These are phyloP conservation scores for Fragaria nilgerrensis DNA, from an alignment of 306 rosid genomes.

Conservation along the genomic window DNA sequence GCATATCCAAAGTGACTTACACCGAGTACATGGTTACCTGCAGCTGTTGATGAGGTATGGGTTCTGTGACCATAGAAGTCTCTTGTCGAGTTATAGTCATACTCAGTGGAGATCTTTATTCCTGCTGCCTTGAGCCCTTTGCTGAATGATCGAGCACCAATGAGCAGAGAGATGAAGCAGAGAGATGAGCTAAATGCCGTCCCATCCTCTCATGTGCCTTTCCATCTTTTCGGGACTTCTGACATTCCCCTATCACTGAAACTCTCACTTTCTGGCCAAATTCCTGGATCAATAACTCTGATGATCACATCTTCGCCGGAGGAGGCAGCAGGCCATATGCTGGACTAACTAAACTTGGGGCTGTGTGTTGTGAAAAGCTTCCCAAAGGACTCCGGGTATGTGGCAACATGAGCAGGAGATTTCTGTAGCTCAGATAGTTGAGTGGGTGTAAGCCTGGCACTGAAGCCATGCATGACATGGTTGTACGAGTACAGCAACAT, in stretches of 20 bases:
- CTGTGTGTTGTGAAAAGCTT: slow-evolving; percentile 12
- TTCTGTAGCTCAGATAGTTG: neutral
- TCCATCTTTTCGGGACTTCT: slow-evolving; percentile 21
- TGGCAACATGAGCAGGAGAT: slow-evolving; percentile 11
- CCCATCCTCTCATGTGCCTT: slow-evolving; percentile 18
- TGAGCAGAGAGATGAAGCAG: too few species aligned
- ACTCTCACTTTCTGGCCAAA: slow-evolving; percentile 38
- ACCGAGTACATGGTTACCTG: slow-evolving; percentile 9
- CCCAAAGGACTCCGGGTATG: neutral
- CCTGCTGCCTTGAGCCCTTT: neutral
- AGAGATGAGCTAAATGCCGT: slow-evolving; percentile 16
- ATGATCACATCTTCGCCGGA: slow-evolving; percentile 17
- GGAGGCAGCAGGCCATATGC: slow-evolving; percentile 29
- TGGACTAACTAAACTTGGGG: neutral
- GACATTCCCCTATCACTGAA: slow-evolving; percentile 24
- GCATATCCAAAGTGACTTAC: slow-evolving; percentile 22
- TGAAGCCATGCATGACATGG: slow-evolving; percentile 26
- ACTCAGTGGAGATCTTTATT: neutral
- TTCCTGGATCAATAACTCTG: slow-evolving; percentile 16
- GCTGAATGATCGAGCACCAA: slow-evolving; percentile 19
- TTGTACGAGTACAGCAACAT: slow-evolving; percentile 23
- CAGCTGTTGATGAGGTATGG: slow-evolving; percentile 19
- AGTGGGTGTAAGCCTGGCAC: slow-evolving; percentile 8
- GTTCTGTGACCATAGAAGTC: slow-evolving; percentile 22
- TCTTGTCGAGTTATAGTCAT: slow-evolving; percentile 6